phyloP scores from a whole-genome alignment of 495 filamentous ascomycete species.

The Lasiosphaeriaceae sp. region DNA sequence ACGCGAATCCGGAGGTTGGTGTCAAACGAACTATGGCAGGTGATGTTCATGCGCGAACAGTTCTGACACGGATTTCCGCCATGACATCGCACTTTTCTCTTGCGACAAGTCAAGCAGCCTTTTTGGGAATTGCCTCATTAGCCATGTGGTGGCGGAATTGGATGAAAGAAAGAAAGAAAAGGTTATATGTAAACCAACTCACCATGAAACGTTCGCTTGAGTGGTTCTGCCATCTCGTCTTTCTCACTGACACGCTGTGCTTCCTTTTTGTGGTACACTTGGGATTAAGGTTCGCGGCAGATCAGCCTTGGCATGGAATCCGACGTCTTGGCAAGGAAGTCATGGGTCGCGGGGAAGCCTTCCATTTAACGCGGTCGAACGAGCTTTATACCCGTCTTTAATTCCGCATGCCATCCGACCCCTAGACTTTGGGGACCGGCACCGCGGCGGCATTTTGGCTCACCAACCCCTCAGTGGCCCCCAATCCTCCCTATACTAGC shows the following conservation, averaged over 20 bases:
- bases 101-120: conserved; percentile 37
- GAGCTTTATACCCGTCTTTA: not conserved
- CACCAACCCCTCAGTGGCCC: no score
- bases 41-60: conserved; percentile 31
- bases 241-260: no score
- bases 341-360: not conserved
- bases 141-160: not conserved
- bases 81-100: conserved; percentile 34
- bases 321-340: not conserved
- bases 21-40: conserved; percentile 34
- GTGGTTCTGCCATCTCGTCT: conserved; percentile 18
- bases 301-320: not conserved
- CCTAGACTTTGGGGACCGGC: no score
- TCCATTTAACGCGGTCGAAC: not conserved
- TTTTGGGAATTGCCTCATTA: not conserved
- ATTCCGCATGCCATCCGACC: not conserved
- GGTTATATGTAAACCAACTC: conserved; percentile 3
- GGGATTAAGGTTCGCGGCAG: not conserved
- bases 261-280: not conserved
- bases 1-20: conserved; percentile 31
- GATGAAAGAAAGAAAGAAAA: not conserved
- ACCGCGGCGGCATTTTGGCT: no score
- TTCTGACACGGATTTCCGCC: conserved; percentile 33
- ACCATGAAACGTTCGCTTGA: conserved; percentile 34
- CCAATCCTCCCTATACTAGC: no score